phyloP scores from a whole-genome alignment of 176 grass and related monocot genomes.

The Aegilops tauschii region DNA sequence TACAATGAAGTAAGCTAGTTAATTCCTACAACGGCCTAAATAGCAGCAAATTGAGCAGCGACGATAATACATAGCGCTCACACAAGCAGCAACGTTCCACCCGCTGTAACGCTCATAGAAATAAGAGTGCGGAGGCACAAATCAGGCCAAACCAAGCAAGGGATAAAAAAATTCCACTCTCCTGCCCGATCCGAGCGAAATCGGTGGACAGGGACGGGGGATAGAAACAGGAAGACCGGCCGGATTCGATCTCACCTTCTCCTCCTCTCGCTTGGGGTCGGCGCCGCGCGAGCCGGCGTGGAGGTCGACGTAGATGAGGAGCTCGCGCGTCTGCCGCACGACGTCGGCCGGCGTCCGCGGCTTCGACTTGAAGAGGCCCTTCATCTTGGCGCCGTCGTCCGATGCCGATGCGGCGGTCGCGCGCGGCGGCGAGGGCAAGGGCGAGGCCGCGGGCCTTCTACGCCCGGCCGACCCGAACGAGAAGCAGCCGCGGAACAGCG shows the following conservation, averaged over 20 bases:
- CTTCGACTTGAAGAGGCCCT: conserved; percentile 94
- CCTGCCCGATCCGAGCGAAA: background rate
- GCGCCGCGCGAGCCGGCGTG: conserved; percentile 28
- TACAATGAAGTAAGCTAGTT: background rate
- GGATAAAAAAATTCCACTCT: background rate
- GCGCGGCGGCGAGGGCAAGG: conserved; percentile 40
- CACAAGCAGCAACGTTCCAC: background rate
- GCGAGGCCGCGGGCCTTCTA: conserved; percentile 45
- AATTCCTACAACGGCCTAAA: background rate
- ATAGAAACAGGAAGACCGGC: background rate
- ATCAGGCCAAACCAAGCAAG: background rate
- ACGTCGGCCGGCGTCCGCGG: conserved; percentile 76
- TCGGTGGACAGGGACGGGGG: background rate
- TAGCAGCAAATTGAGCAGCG: background rate
- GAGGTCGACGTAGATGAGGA: conserved; percentile 64
- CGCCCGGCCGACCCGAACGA: conserved; percentile 52
- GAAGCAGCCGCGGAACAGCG: conserved; percentile 54
- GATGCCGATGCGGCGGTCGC: conserved; percentile 7
- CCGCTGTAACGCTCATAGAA: background rate
- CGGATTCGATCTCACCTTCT: conserved; percentile 66
- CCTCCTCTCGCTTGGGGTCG: conserved; percentile 76
- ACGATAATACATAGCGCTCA: background rate
- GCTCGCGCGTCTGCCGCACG: conserved; percentile 75
- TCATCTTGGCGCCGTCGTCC: conserved; percentile 65
- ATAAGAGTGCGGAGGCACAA: background rate